A percentile compares a stretch with the other conserved stretches of the same genome.
Evolutionary conservation across 2,329 filamentous ascomycete species (phyloP).

Genomic region (Clarireedia homoeocarpa): DNA sequence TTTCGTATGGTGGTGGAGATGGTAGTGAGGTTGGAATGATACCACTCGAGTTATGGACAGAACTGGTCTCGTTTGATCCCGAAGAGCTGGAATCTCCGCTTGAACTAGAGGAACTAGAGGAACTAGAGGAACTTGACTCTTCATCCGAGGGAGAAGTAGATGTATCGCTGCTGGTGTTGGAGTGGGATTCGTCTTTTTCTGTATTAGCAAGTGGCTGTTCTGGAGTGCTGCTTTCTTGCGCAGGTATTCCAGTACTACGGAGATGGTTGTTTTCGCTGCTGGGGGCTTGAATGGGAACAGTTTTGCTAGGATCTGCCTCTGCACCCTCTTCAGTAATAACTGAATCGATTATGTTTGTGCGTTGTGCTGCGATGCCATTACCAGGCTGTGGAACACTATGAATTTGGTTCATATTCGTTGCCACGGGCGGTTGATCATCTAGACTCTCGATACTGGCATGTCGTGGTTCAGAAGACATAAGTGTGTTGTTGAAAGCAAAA

Average conservation of each 20-base stretch:
- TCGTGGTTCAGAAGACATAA: background rate
- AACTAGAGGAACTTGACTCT: background rate
- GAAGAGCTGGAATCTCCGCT: background rate
- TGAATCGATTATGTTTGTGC: too few species aligned
- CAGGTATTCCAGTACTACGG: background rate
- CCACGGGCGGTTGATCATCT: background rate
- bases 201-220: too few species aligned
- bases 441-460: background rate
- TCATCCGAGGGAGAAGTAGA: background rate
- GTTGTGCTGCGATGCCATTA: too few species aligned
- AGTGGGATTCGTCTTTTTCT: too few species aligned
- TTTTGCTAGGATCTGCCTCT: too few species aligned
- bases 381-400: too few species aligned
- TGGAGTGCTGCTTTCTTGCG: background rate
- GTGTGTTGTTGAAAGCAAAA: background rate
- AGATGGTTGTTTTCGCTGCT: background rate
- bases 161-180: background rate
- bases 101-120: background rate
- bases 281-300: too few species aligned
- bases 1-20: conserved; percentile 13
- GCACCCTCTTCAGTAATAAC: too few species aligned
- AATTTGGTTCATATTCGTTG: too few species aligned
- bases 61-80: too few species aligned
- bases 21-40: background rate
- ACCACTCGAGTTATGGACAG: background rate